Evolutionary conservation across 129 eudicot genomes (phyloP).

Genomic region (Flaveria linearis): DNA sequence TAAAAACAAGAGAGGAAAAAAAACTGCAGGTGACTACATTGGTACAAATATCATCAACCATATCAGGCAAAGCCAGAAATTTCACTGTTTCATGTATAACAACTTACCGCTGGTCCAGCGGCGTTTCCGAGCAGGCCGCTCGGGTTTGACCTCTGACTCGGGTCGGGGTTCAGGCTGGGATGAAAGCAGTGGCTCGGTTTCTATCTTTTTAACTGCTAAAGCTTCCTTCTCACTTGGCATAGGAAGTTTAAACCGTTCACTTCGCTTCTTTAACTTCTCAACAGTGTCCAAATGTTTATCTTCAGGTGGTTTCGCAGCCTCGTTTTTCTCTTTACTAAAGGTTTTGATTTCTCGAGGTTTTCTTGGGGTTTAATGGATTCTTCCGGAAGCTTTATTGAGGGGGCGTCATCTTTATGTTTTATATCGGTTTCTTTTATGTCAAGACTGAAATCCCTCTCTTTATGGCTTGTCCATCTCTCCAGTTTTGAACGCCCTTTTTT

Average conservation of each 20-base stretch:
- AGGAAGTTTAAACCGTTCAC: constrained; percentile 97
- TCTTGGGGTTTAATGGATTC: constrained; percentile 51
- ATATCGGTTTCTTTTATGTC: constrained; percentile 44
- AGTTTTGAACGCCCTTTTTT: constrained; percentile 92
- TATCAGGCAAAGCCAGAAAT: constrained; percentile 9
- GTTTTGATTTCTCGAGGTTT: constrained; percentile 37
- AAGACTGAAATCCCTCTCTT: constrained; percentile 61
- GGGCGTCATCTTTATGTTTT: constrained; percentile 37
- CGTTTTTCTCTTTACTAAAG: constrained; percentile 41
- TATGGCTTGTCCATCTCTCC: constrained; percentile 96
- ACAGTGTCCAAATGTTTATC: constrained; percentile 84
- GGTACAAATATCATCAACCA: constrained; percentile 37
- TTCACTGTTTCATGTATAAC: background rate
- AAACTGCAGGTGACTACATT: constrained; percentile 29
- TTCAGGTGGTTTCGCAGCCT: constrained; percentile 47
- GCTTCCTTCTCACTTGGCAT: constrained; percentile 88
- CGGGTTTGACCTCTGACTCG: constrained; percentile 70
- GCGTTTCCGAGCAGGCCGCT: constrained; percentile 91
- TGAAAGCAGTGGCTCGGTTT: constrained; percentile 58
- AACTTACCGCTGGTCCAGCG: constrained; percentile 71
- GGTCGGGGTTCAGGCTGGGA: constrained; percentile 51
- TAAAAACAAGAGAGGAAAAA: constrained; percentile 11
- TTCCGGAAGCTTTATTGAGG: constrained; percentile 35
- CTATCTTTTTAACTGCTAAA: constrained; percentile 58
- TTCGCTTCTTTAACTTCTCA: constrained; percentile 83